Base-by-base conservation (phyloP, 2,329 filamentous ascomycete species). In the Pleoardoris graminearum region DNA sequence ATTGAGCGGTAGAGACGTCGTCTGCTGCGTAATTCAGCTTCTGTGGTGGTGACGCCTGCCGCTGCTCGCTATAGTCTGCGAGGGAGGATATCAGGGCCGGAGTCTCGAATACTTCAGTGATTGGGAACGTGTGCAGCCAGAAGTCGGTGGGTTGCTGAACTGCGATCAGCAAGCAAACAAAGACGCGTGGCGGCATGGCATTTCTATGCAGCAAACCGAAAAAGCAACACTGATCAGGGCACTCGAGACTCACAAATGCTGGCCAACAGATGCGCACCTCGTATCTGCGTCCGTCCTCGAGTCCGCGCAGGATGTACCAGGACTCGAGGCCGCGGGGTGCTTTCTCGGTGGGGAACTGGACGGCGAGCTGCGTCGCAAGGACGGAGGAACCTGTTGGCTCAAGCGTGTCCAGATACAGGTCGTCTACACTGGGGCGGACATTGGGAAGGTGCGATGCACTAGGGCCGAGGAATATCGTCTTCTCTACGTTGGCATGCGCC, bases 181-280 rank as follows among this genome's bases (percentile, higher is more conserved):
- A 57, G 54, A 45, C 41, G 32, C 29, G 16, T 6, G 29, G 47
- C 37, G 19, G 21, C n/a, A 36, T 16, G 10, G 19, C 10, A 23
- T 11, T 32, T 19, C 16, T 11, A 12, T 14, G 33, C 23, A 42
- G 38, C 21, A 41, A 17, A 36, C 17, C 11, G 19, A 38, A 21
- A 12, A 47, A 38, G 32, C 23, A 51, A 36, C 37, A 49, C 42
- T 29, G 37, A 38, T 27, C 25, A 27, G 5, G 5, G 25, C 5
- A 10, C 25, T 27, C n/a, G 16, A n/a, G n/a, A 81, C 89, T 75
- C 81, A 96, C 93, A 55, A 88, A 94, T 35, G 94, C 94, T 54
- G 91, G 82, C 92, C 93, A 99, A 76, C 93, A 97, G 54, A 97
- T 81, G 49, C 94, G 86, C 43, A 96, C 82, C 78, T 99, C 94